phyloP scores from a whole-genome alignment of 345 rosid species.

The Pugionium cornutum region DNA sequence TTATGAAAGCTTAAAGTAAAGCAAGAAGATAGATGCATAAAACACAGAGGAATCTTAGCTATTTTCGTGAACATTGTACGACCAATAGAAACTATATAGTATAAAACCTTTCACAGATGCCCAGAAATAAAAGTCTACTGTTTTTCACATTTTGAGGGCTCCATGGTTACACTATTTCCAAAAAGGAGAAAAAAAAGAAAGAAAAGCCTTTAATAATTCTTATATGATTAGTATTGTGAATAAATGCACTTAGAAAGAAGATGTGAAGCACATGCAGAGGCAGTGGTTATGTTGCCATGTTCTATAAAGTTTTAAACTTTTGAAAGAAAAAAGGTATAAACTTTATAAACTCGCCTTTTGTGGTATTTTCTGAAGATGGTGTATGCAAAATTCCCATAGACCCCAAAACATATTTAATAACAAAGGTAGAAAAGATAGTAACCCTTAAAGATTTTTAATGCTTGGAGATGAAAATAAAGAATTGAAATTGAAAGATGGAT shows the following conservation, averaged over 20 bases:
- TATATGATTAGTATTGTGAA: slow-evolving; percentile 41
- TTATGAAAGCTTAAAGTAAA: no score
- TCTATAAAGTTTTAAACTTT: slow-evolving; percentile 39
- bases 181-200: slow-evolving; percentile 5
- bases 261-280: slow-evolving; percentile 59
- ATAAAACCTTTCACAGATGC: no score
- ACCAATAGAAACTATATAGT: no score
- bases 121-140: no score
- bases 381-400: slow-evolving; percentile 53
- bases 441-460: background rate
- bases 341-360: slow-evolving; percentile 36
- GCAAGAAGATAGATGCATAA: no score
- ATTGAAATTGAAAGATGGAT: background rate
- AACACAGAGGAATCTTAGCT: no score
- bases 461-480: slow-evolving; percentile 1
- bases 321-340: background rate
- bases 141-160: no score
- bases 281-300: slow-evolving; percentile 46
- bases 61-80: no score
- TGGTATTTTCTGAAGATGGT: slow-evolving; percentile 46
- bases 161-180: background rate
- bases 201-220: slow-evolving; percentile 13
- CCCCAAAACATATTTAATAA: slow-evolving; percentile 16
- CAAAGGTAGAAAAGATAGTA: no score
- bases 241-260: slow-evolving; percentile 36